Conservation (phyloP, 1,139 yeast genomes). For the Candida frijolesensis region DNA sequence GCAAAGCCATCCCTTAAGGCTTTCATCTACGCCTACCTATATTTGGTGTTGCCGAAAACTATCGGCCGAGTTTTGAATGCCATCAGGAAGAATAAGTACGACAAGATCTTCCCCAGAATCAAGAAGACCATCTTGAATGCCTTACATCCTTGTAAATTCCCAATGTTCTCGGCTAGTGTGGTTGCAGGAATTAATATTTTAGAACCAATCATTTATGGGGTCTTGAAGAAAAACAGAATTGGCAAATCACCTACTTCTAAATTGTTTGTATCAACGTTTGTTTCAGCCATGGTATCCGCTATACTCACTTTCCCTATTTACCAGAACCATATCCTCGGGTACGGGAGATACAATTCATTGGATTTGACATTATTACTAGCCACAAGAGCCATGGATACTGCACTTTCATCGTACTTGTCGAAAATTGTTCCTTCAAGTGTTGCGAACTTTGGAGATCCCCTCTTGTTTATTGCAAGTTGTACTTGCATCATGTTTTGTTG, state of each 20-base stretch:
- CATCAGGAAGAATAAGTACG: slow-evolving; percentile 21
- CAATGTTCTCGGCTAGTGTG: slow-evolving; percentile 32
- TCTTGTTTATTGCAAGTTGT: slow-evolving; percentile 31
- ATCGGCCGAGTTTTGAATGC: slow-evolving; percentile 22
- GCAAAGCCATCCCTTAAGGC: slow-evolving; percentile 33
- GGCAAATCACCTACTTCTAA: slow-evolving; percentile 19
- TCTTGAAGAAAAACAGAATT: slow-evolving; percentile 17
- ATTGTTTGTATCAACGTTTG: slow-evolving; percentile 32
- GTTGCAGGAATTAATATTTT: slow-evolving; percentile 34
- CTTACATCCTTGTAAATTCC: slow-evolving; percentile 33
- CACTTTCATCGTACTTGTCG: slow-evolving; percentile 27
- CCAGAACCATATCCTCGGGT: slow-evolving; percentile 32
- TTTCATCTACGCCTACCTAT: slow-evolving; percentile 36
- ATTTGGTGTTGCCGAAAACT: slow-evolving; percentile 33
- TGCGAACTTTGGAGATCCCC: slow-evolving; percentile 28
- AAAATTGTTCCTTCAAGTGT: slow-evolving; percentile 19
- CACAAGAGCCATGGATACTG: slow-evolving; percentile 40
- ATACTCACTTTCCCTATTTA: slow-evolving; percentile 29
- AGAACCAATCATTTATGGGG: slow-evolving; percentile 31
- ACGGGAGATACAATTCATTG: slow-evolving; percentile 33
- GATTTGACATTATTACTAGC: slow-evolving; percentile 39
- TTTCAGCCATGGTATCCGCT: slow-evolving; percentile 32
- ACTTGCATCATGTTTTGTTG: slow-evolving; percentile 38
- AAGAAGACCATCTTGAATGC: slow-evolving; percentile 23
- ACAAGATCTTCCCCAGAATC: slow-evolving; percentile 19